Conservation (phyloP, 176 grass and related monocot species). For the Dendrocalamus sinicus region DNA sequence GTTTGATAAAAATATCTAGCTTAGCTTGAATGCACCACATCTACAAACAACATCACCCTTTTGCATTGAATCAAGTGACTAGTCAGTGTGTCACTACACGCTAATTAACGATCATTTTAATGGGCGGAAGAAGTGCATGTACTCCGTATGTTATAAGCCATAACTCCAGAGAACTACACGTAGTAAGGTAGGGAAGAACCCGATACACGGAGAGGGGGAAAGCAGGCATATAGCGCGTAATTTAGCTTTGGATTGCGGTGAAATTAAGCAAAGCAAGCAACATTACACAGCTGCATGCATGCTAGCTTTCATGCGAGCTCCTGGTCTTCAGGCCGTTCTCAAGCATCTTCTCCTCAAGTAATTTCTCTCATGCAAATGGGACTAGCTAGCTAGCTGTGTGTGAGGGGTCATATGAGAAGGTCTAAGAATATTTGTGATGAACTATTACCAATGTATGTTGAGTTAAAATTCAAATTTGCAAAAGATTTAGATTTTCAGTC, state of each 20-base stretch:
- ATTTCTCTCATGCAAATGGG: slow-evolving; percentile 2
- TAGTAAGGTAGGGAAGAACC: background rate
- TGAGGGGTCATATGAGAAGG: background rate
- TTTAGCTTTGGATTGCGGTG: slow-evolving; percentile 20
- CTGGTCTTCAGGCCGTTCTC: slow-evolving; percentile 61
- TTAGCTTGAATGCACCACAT: background rate
- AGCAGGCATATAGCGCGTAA: background rate
- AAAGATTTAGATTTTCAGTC: too few species aligned
- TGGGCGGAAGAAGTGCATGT: background rate
- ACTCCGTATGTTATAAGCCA: background rate
- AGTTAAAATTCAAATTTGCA: too few species aligned
- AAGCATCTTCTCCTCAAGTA: slow-evolving; percentile 49
- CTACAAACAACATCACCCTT: background rate
- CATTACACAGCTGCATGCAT: slow-evolving; percentile 12
- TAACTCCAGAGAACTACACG: background rate
- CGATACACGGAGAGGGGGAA: slow-evolving; percentile 25
- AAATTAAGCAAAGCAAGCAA: slow-evolving; percentile 35
- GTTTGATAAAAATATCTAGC: too few species aligned
- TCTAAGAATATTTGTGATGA: too few species aligned
- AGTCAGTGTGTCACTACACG: background rate
- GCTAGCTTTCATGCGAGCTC: background rate
- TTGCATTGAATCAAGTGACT: background rate
- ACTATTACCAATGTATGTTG: too few species aligned
- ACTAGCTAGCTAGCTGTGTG: background rate
- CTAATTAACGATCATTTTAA: background rate